Conservation (phyloP, 441 rosid species). For the Gossypium lobatum region DNA sequence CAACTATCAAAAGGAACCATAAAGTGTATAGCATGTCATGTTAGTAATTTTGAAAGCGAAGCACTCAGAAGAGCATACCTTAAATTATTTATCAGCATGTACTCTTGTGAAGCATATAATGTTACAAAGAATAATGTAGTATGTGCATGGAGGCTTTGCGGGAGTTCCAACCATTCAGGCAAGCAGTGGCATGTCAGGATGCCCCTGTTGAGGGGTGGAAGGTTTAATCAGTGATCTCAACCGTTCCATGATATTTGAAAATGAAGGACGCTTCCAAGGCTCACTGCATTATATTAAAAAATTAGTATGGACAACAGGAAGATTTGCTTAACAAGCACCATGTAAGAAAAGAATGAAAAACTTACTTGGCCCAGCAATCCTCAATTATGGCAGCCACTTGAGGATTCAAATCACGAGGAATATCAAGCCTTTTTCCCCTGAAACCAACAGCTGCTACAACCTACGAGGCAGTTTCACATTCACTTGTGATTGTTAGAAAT, state of each 20-base stretch:
- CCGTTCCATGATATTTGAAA: slow-evolving; percentile 75
- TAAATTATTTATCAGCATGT: slow-evolving; percentile 26
- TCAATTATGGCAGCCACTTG: slow-evolving; percentile 77
- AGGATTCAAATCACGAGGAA: slow-evolving; percentile 74
- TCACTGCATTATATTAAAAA: slow-evolving; percentile 48
- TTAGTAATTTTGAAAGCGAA: not conserved
- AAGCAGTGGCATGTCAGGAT: slow-evolving; percentile 41
- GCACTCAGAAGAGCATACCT: slow-evolving; percentile 28
- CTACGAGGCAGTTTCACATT: slow-evolving; percentile 27
- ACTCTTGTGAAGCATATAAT: slow-evolving; percentile 43
- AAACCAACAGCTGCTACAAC: slow-evolving; percentile 99
- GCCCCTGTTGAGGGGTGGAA: slow-evolving; percentile 50
- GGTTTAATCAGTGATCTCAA: slow-evolving; percentile 67
- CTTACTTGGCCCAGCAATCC: slow-evolving; percentile 91
- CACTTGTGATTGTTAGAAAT: not conserved
- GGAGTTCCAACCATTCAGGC: slow-evolving; percentile 22
- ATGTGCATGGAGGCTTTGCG: slow-evolving; percentile 40
- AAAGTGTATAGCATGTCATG: not conserved
- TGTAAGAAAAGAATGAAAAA: slow-evolving; percentile 6
- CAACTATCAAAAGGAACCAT: too few relatives aligned
- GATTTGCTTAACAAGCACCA: not conserved
- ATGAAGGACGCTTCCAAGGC: slow-evolving; percentile 97
- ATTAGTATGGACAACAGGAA: not conserved
- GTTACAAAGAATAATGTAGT: slow-evolving; percentile 51
- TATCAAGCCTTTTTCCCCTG: slow-evolving; percentile 83